A percentile compares a stretch with the other conserved stretches of the same genome.
Conservation (phyloP, 2,329 filamentous ascomycete genomes). For the Clarireedia sp. region DNA sequence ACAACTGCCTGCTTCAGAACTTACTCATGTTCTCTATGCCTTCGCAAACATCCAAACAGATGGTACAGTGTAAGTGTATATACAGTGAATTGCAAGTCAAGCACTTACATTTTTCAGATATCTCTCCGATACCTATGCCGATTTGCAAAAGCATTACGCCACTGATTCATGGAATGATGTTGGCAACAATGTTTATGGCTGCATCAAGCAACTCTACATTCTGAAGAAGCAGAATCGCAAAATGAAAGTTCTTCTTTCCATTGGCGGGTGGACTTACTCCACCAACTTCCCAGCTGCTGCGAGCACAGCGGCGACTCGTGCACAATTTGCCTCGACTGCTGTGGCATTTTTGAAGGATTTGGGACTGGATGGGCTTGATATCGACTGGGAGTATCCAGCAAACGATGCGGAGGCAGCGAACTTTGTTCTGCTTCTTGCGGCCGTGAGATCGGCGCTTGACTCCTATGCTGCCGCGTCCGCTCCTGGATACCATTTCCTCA, state of each 20-base stretch:
- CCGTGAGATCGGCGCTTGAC: conserved; percentile 37
- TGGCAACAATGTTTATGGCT: conserved; percentile 71
- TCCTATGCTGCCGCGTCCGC: conserved; percentile 38
- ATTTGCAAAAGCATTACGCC: conserved; percentile 71
- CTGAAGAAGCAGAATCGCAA: conserved; percentile 72
- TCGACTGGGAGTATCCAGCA: conserved; percentile 25
- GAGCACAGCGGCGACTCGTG: conserved; percentile 52
- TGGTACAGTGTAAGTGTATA: conserved; percentile 57
- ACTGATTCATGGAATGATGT: conserved; percentile 59
- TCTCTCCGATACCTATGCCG: conserved; percentile 61
- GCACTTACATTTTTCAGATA: conserved; percentile 34
- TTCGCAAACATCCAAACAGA: conserved; percentile 69
- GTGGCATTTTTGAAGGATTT: conserved; percentile 65
- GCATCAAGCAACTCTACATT: conserved; percentile 69
- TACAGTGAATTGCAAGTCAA: conserved; percentile 42
- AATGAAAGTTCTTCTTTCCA: conserved; percentile 69
- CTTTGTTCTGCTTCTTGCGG: conserved; percentile 28
- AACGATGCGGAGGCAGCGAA: conserved; percentile 23
- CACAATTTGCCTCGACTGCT: conserved; percentile 60
- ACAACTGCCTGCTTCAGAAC: conserved; percentile 57
- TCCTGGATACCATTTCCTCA: conserved; percentile 42
- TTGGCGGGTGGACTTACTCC: conserved; percentile 83
- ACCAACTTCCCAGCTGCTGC: conserved; percentile 63
- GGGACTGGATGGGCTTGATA: conserved; percentile 48
- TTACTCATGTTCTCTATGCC: conserved; percentile 73